Evolutionary conservation across 1,284 basidiomycete species (phyloP).

Genomic region (Ceratobasidium sp.): DNA sequence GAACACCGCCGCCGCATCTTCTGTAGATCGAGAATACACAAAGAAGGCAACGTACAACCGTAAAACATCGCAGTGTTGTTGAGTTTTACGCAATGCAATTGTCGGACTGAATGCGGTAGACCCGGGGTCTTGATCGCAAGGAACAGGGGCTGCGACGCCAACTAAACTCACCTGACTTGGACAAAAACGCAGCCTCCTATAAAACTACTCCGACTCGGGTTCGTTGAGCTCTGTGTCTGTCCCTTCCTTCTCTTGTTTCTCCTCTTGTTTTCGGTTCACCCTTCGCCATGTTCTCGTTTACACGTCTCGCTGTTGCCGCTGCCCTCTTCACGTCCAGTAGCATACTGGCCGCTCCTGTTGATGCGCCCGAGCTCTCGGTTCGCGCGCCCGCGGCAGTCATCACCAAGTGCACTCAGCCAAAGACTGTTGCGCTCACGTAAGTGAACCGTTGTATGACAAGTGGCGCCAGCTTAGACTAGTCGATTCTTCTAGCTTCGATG

Average conservation of each 20-base stretch:
- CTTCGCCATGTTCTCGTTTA: slow-evolving; percentile 16
- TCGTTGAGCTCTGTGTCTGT: neutral
- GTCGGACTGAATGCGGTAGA: no score
- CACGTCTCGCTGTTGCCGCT: slow-evolving; percentile 23
- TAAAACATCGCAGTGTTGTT: no score
- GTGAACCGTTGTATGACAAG: neutral
- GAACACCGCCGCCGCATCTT: neutral
- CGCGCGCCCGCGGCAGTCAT: slow-evolving; percentile 19
- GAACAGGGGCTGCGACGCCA: no score
- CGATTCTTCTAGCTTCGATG: slow-evolving; percentile 26
- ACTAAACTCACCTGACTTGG: neutral
- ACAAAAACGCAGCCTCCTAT: neutral
- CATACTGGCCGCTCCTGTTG: slow-evolving; percentile 20
- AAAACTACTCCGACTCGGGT: neutral
- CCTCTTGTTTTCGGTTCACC: neutral
- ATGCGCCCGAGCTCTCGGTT: neutral
- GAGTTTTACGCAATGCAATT: no score
- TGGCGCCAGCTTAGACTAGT: neutral
- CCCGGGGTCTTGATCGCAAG: no score
- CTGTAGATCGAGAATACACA: no score
- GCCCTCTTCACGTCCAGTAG: slow-evolving; percentile 6
- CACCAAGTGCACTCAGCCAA: slow-evolving; percentile 32
- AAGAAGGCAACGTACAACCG: no score
- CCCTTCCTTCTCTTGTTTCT: neutral
- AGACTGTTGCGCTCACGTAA: slow-evolving; percentile 19